Conservation (phyloP, 495 filamentous ascomycete species). For the Xylaria curta region DNA sequence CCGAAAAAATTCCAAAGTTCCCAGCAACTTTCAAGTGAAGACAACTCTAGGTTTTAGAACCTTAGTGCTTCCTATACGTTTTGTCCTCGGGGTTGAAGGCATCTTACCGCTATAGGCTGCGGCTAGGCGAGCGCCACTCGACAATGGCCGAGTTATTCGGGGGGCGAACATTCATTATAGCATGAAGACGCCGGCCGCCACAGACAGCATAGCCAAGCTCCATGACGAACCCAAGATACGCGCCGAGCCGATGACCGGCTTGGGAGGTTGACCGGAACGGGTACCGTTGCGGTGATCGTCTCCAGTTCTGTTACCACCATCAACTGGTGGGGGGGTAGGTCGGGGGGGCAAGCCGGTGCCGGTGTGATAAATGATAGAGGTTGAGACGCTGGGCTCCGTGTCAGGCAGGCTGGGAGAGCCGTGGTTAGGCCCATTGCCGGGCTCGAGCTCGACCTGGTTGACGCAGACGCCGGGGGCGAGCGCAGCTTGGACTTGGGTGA, state of each 20-base stretch:
- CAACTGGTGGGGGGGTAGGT: not conserved
- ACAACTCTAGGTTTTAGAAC: not conserved
- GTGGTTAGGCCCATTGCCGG: not conserved
- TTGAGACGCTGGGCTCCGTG: not conserved
- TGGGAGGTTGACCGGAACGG: not conserved
- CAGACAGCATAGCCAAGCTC: not conserved
- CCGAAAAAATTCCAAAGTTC: not conserved
- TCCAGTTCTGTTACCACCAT: not conserved
- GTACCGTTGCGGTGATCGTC: not conserved
- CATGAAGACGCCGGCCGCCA: not conserved
- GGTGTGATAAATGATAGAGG: constrained; percentile 11
- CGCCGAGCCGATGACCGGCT: constrained; percentile 1
- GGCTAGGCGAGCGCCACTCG: not conserved
- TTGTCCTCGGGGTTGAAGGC: not conserved
- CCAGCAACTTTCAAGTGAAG: not conserved
- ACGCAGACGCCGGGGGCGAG: constrained; percentile 20
- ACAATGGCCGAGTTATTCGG: not conserved
- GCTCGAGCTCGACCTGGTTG: constrained; percentile 7
- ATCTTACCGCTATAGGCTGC: not conserved
- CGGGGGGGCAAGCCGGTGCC: not conserved
- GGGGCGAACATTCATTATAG: not conserved
- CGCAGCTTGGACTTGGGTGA: not conserved
- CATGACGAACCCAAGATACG: not conserved
- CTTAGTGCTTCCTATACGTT: not conserved
- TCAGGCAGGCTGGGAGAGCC: not conserved